A percentile compares a stretch with the other conserved stretches of the same genome.
Conservation (phyloP, 2,329 filamentous ascomycete species). For the Phyllosticta paracitricarpa region DNA sequence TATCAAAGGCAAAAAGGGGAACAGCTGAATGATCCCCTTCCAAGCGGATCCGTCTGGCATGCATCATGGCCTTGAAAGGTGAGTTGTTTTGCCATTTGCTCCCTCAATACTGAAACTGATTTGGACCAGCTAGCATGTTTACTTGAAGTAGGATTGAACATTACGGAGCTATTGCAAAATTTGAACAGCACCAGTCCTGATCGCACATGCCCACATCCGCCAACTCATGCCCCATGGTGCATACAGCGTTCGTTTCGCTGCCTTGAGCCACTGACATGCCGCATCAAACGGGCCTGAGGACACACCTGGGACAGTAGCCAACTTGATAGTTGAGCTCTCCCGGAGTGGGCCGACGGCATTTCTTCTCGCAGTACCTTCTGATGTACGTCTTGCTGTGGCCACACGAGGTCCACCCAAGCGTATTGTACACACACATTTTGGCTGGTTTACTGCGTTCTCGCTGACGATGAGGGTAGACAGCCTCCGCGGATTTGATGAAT, state of each 20-base stretch:
- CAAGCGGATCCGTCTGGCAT: background rate
- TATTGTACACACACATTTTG: background rate
- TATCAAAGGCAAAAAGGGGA: background rate
- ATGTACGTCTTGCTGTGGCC: background rate
- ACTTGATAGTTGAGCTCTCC: background rate
- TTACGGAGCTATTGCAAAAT: background rate
- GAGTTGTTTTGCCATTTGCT: background rate
- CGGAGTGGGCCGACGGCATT: background rate
- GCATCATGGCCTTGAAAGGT: background rate
- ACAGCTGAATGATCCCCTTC: background rate
- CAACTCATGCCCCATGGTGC: background rate
- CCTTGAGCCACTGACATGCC: background rate
- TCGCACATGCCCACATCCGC: background rate
- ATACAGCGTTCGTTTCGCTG: background rate
- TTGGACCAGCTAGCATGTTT: background rate
- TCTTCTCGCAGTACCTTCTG: background rate
- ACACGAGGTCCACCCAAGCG: background rate
- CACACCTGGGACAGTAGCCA: background rate
- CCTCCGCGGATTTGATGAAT: no score
- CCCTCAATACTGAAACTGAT: background rate
- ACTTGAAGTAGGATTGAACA: background rate
- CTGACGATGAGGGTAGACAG: background rate
- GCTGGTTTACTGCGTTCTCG: background rate
- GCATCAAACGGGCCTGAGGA: background rate
- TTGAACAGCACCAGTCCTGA: background rate